Evolutionary conservation across 108 stramenopile species (phyloP).

Genomic region (Nannochloropsis gaditana): DNA sequence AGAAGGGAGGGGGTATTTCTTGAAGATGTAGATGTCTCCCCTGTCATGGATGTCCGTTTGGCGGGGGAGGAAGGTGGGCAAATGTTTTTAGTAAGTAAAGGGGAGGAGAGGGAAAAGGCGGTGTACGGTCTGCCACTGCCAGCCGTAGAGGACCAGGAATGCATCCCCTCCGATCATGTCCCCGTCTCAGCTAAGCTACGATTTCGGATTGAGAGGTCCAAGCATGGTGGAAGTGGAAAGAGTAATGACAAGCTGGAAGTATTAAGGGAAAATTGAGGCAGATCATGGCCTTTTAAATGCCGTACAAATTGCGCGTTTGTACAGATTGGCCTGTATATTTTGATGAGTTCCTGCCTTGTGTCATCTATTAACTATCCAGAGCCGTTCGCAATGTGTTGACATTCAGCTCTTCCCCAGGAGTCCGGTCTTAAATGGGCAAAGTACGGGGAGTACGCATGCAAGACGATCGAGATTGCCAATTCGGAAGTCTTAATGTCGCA

Average conservation of each 20-base stretch:
- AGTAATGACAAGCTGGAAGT: not conserved
- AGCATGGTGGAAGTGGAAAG: not conserved
- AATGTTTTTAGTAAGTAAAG: not conserved
- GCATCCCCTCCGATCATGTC: conserved; percentile 2
- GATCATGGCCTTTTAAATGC: not conserved
- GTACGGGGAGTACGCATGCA: too few relatives aligned
- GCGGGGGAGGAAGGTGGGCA: not conserved
- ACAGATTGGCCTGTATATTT: too few relatives aligned
- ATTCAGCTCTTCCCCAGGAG: too few relatives aligned
- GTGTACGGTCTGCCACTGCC: not conserved
- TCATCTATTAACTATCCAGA: too few relatives aligned
- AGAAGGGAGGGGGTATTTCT: not conserved
- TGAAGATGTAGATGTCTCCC: not conserved
- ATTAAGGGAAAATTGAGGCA: not conserved
- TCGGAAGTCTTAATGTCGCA: too few relatives aligned
- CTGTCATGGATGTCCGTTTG: not conserved
- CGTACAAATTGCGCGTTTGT: too few relatives aligned
- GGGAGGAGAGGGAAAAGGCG: not conserved
- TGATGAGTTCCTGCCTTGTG: too few relatives aligned
- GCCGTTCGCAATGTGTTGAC: too few relatives aligned
- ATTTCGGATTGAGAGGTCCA: not conserved
- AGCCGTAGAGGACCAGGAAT: not conserved
- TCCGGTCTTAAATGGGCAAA: too few relatives aligned
- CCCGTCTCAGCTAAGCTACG: not conserved
- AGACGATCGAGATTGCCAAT: too few relatives aligned